Evolutionary conservation across 2,329 filamentous ascomycete species (phyloP).

Genomic region (Aspergillus sp.): DNA sequence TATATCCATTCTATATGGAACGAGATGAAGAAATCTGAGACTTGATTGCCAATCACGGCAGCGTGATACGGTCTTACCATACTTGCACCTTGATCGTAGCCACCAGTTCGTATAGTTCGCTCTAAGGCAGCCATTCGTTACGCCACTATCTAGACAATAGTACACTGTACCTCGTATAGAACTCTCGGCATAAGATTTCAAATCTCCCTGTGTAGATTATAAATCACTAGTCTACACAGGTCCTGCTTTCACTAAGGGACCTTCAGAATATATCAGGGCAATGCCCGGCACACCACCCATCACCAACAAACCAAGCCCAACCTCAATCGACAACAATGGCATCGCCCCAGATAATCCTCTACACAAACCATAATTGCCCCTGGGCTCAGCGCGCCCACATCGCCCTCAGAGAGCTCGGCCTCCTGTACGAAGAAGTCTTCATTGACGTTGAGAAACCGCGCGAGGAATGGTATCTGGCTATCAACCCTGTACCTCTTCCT

Average conservation of each 20-base stretch:
- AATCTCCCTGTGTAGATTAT: not conserved
- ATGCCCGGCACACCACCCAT: not conserved
- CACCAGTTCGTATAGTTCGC: too few relatives aligned
- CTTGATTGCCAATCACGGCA: too few relatives aligned
- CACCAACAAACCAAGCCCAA: not conserved
- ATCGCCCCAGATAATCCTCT: constrained; percentile 63
- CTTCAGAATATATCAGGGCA: not conserved
- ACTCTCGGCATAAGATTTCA: not conserved
- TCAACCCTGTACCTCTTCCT: constrained; percentile 66
- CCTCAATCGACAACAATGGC: constrained; percentile 29
- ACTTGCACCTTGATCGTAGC: too few relatives aligned
- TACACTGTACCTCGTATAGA: not conserved
- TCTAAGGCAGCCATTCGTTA: not conserved
- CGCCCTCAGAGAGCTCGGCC: constrained; percentile 66
- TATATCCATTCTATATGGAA: too few relatives aligned
- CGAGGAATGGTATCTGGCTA: constrained; percentile 71
- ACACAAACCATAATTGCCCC: constrained; percentile 72
- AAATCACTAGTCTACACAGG: not conserved
- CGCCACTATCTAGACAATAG: not conserved
- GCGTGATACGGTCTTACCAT: too few relatives aligned
- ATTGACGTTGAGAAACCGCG: constrained; percentile 73
- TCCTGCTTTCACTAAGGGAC: too few relatives aligned
- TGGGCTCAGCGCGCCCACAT: constrained; percentile 80
- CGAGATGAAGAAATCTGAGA: too few relatives aligned
- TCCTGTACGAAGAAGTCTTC: constrained; percentile 71